Evolutionary conservation across 108 stramenopile species (phyloP), one percentile per base, ranked within the genome.

Genomic region (Skeletonema grethae): DNA sequence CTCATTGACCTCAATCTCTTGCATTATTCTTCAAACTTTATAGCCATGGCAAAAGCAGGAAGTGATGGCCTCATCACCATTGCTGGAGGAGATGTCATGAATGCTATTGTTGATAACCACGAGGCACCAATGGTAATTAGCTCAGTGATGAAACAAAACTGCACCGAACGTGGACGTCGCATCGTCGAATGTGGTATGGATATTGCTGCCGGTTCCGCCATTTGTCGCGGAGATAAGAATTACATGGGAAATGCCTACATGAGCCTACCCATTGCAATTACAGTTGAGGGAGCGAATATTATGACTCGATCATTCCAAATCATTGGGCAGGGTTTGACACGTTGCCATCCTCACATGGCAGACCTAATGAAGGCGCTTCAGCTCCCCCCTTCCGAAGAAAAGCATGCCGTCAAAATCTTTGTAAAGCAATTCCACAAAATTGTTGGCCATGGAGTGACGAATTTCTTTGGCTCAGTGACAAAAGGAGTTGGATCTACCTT

Each of bases 141-240:
- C 28, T 97, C 97, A 22, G 92, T 99, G 70, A 97, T 99, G 98
- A 99, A 99, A 85, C 97, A 99, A 78, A 97, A 99, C 76, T 96
- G 96, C 59, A 99, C 98, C 10, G 90, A 94, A 63, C 89, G 97
- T 46, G 96, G 95, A 53, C 96, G 98, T 63, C 82, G 91, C 5
- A 96, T 96, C 73, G 90, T 99, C 45, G 97, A 97, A 63, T 91
- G 89, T 50, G 98, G 94, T 63, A 99, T 99, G 98, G 98, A 99
- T 73, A 81, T 99, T 73, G 90, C 96, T 30, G 98, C 97, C 48
- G 98, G 98, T 57, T 91, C 97, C 39, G 98, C 94, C 57, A 99
- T 99, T 84, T 97, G 97, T 85, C 91, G 88, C 67, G 98, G 98
- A 24, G 92, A 95, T 56, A 95, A 85, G 25, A 99, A 99, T 82